These are phyloP conservation scores for Rutidosis leptorrhynchoides DNA, from an alignment of 129 eudicot genomes.

Conservation along the genomic window DNA sequence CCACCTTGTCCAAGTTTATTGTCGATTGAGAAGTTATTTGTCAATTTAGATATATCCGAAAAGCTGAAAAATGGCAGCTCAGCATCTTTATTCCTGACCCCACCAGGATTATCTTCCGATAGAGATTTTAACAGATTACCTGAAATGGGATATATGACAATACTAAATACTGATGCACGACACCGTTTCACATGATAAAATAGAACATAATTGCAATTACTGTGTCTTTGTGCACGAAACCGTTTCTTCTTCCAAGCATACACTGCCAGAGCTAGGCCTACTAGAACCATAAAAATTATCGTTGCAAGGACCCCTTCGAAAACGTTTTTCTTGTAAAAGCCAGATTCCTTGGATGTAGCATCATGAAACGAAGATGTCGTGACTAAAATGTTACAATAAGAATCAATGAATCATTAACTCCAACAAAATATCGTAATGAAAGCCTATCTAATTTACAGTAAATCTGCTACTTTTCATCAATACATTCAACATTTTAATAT, in stretches of 20 bases:
- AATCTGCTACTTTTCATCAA: background rate
- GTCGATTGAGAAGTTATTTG: conserved; percentile 7
- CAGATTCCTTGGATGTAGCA: background rate
- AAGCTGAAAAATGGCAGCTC: background rate
- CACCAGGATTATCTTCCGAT: background rate
- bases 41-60: background rate
- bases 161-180: too few species aligned
- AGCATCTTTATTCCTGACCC: background rate
- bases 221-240: background rate
- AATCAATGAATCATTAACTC: background rate
- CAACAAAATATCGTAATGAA: background rate
- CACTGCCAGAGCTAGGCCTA: conserved; percentile 6
- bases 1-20: conserved; percentile 33
- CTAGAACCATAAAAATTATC: conserved; percentile 14
- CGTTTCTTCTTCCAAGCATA: conserved; percentile 24
- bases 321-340: too few species aligned
- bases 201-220: background rate
- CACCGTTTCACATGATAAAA: too few species aligned
- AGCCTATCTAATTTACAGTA: background rate
- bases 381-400: background rate
- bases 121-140: background rate
- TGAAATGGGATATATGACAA: background rate
- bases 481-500: background rate
- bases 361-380: background rate
- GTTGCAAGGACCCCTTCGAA: background rate